Base-by-base conservation (phyloP, 768 basidiomycete species). In the Jaapia argillacea region DNA sequence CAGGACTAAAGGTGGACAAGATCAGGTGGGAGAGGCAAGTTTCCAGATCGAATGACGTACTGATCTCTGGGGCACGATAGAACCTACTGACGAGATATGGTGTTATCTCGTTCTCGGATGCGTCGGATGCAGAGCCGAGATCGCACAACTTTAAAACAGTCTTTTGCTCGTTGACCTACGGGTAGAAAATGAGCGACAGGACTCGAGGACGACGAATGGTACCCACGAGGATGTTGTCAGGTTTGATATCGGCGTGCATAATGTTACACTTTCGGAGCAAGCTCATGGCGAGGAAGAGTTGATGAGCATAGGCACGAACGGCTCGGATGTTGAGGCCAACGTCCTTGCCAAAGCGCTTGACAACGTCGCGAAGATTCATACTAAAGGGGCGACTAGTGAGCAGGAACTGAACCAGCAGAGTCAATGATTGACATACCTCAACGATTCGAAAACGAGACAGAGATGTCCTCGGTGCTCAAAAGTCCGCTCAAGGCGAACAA, bases 161-260 rank as follows among this genome's bases (percentile, higher is more conserved):
- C 69, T 98, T 97, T 53, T 80, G 81, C 52, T 97, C 93, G 50
- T 92, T 96, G 24, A 97, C 92, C 92, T 97, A 43, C 24, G 23
- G 33, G 23, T 26, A 36, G 13, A 36, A 7, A 27, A 33, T 33
- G 28, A 10, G 10, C 28, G 16, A 33, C 28, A 33, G 10, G 16
- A 10, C 28, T 33, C 16, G 16, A 33, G 16, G 35, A 44, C 51
- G 31, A 46, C 2, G 18, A 42, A 24, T 45, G 14, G 38, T 26
- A 72, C 81, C 24, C 49, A 92, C 93, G 55, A 98, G 61, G 35
- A 99, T 94, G 58, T 98, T 98, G 60, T 98, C 96, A 16, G 96
- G 96, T 62, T 98, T 98, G 59, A 99, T 88, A 58, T 99, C 96
- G 5, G 96, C 96, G 55, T 99, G 96, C 78, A 97, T 96, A 46